Evolutionary conservation across 805 yeast species (phyloP), one percentile per base, ranked within the genome.

Genomic region (Torulaspora indica): DNA sequence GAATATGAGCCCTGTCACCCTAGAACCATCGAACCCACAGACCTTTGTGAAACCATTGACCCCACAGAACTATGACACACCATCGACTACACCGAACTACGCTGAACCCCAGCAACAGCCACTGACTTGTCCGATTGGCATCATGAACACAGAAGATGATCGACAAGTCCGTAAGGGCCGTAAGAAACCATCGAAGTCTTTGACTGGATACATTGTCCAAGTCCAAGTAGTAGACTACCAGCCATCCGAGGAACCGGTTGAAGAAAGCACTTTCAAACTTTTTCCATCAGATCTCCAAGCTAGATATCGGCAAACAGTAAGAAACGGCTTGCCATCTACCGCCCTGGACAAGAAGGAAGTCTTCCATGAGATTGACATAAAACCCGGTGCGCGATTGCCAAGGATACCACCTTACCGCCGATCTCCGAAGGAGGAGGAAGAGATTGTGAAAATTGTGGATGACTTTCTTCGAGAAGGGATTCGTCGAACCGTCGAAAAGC

Each of bases 401-500:
- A 13, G 13, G 7, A 29, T 29, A 13, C 13, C 32, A 6, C 32
- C 32, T 13, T 29, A 29, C 32, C 32, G 32, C 3, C 13, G 13
- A 4, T 29, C 32, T 2, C 13, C 32, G 2, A 29, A 29, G 32
- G 32, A 29, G 13, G 32, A 29, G 32, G 32, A 13, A 12, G 13
- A 29, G 32, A 29, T 29, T 15, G 15, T 29, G 32, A 29, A 29
- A 10, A 29, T 12, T 10, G 13, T 29, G 8, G 32, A 29, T 10
- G 10, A 29, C 13, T 10, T 29, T 4, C 32, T 15, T n/a, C 2
- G 8, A 7, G 22, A 35, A 20, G 14, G 38, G 38, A 13, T 35
- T 35, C 15, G 22, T 20, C 8, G 27, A 4, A 0, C 48, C 51
- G 12, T 45, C 41, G 10, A 48, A 49, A 25, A 32, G 48, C 10